A percentile compares a stretch with the other conserved stretches of the same genome.
Evolutionary conservation across 192 early-diverging fungal species (phyloP).

Genomic region (Backusella liffmaniae): DNA sequence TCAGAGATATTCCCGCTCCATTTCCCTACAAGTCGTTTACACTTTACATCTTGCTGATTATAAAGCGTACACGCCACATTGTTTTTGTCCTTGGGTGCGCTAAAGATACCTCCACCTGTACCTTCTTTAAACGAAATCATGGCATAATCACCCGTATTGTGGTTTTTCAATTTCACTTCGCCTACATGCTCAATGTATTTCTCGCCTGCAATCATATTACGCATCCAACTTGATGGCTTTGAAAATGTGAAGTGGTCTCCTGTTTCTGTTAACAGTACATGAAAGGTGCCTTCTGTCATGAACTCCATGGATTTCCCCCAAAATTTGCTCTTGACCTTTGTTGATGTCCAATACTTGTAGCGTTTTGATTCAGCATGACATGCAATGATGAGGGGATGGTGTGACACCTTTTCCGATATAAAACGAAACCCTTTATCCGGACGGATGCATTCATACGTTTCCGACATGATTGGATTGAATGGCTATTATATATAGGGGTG

Average conservation of each 20-base stretch:
- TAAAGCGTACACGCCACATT: slow-evolving; percentile 62
- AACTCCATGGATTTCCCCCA: slow-evolving; percentile 88
- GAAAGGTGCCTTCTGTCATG: slow-evolving; percentile 77
- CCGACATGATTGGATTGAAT: slow-evolving; percentile 96
- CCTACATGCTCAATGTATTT: slow-evolving; percentile 90
- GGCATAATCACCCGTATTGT: slow-evolving; percentile 65
- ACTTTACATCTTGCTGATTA: slow-evolving; percentile 45
- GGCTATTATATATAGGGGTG: slow-evolving; percentile 43
- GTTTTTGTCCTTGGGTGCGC: slow-evolving; percentile 47
- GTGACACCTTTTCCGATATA: slow-evolving; percentile 93
- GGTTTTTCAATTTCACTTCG: slow-evolving; percentile 79
- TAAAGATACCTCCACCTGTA: slow-evolving; percentile 61
- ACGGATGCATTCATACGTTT: slow-evolving; percentile 92
- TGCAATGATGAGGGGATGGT: slow-evolving; percentile 92
- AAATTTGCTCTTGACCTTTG: slow-evolving; percentile 88
- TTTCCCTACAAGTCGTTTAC: slow-evolving; percentile 47
- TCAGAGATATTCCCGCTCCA: slow-evolving; percentile 62
- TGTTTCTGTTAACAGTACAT: slow-evolving; percentile 63
- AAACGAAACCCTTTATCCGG: slow-evolving; percentile 85
- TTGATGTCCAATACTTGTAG: slow-evolving; percentile 85
- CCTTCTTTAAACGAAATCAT: slow-evolving; percentile 84
- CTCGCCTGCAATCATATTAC: slow-evolving; percentile 81
- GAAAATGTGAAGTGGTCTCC: slow-evolving; percentile 81
- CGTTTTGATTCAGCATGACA: slow-evolving; percentile 75
- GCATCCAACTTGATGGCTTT: slow-evolving; percentile 90